Evolutionary conservation across 2,329 filamentous ascomycete species (phyloP).

Genomic region (Fusarium dlaminii): DNA sequence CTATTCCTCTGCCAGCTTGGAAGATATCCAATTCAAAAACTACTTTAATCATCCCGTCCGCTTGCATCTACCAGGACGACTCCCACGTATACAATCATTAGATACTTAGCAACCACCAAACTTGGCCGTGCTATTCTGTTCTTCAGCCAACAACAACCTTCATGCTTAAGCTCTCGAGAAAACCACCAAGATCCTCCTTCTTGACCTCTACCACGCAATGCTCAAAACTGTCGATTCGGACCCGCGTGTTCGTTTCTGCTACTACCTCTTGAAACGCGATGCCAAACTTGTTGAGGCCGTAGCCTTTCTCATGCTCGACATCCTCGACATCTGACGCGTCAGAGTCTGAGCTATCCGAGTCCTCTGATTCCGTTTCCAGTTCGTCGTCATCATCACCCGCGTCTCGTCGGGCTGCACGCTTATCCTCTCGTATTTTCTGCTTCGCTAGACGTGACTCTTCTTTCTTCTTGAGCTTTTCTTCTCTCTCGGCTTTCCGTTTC

Average conservation of each 20-base stretch:
- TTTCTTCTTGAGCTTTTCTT: constrained; percentile 69
- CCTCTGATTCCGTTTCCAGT: constrained; percentile 56
- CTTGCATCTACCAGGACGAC: constrained; percentile 14
- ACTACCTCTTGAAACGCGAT: constrained; percentile 96
- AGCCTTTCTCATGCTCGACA: constrained; percentile 66
- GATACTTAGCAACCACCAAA: background rate
- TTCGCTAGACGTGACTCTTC: constrained; percentile 68
- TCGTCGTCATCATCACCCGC: constrained; percentile 59
- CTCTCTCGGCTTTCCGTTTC: constrained; percentile 69
- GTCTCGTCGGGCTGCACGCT: constrained; percentile 65
- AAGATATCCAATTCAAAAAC: constrained; percentile 18
- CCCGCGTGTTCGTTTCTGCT: constrained; percentile 86
- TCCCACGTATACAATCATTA: constrained; percentile 12
- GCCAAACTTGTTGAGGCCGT: constrained; percentile 89
- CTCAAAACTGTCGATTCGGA: constrained; percentile 96
- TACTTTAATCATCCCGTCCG: background rate
- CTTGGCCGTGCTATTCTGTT: too few relatives aligned
- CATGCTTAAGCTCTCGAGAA: constrained; percentile 90
- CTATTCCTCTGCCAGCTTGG: constrained; percentile 9
- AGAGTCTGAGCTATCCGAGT: constrained; percentile 52
- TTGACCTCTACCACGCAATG: constrained; percentile 97
- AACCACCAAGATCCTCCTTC: constrained; percentile 91
- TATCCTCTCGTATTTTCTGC: constrained; percentile 68
- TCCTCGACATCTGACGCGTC: constrained; percentile 64
- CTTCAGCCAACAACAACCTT: constrained; percentile 79